Evolutionary conservation across 108 stramenopile genomes (phyloP).

Genomic region (Nannochloropsis salina): DNA sequence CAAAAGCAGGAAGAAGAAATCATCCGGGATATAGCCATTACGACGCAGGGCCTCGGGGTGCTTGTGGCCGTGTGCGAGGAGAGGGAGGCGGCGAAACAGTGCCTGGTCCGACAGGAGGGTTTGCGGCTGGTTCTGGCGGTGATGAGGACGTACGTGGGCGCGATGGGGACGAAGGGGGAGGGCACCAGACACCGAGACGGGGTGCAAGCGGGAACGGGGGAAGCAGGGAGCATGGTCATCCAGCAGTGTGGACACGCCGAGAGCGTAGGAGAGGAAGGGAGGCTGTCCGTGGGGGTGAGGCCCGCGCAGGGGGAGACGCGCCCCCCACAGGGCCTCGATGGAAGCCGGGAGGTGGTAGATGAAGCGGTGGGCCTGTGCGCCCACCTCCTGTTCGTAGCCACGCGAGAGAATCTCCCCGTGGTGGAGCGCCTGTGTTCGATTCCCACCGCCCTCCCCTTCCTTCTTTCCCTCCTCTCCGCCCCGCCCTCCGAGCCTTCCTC

Average conservation of each 20-base stretch:
- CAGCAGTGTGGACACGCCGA: neutral
- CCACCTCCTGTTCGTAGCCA: neutral
- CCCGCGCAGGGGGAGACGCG: neutral
- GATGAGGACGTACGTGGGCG: neutral
- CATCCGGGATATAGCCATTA: neutral
- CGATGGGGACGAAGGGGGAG: neutral
- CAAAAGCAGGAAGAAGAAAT: neutral
- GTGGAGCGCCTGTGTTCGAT: neutral
- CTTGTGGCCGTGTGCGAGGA: neutral
- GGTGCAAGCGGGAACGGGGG: neutral
- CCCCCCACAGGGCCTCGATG: too few species aligned
- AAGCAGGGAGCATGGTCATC: neutral
- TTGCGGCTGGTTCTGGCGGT: neutral
- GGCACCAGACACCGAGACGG: neutral
- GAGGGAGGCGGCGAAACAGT: neutral
- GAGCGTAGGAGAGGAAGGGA: neutral
- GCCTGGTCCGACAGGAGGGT: neutral
- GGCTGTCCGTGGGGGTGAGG: neutral
- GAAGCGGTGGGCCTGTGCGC: neutral
- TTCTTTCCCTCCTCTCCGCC: conserved; percentile 7
- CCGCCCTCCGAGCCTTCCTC: neutral
- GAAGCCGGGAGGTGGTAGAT: neutral
- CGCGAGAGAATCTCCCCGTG: neutral
- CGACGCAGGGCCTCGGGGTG: neutral
- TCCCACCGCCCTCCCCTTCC: conserved; percentile 1